phyloP scores from a whole-genome alignment of 2,329 filamentous ascomycete genomes.

The Colletotrichum kahawae region DNA sequence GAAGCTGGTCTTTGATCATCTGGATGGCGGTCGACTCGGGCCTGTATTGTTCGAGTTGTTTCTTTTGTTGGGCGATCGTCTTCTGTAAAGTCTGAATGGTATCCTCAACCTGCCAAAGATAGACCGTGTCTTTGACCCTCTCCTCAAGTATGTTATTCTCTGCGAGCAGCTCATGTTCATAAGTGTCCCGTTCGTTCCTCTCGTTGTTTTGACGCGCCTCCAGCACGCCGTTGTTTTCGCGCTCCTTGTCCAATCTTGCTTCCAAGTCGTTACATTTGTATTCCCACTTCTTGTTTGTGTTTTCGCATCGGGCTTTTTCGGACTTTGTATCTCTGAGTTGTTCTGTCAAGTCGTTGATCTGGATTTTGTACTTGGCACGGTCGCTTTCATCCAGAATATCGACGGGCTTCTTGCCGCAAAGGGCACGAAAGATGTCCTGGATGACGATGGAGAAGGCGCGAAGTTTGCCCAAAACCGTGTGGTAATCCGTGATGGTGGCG shows the following conservation, averaged over 20 bases:
- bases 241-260: background rate
- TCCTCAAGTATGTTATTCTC: background rate
- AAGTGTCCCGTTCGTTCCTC: background rate
- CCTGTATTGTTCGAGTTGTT: background rate
- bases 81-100: fast-evolving
- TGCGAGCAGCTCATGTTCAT: background rate
- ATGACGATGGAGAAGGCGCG: background rate
- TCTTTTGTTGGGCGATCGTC: background rate
- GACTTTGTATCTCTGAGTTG: background rate
- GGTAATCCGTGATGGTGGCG: background rate
- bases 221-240: background rate
- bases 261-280: background rate
- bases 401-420: background rate
- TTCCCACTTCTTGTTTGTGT: background rate
- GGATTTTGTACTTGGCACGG: background rate
- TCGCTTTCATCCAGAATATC: background rate
- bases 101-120: background rate
- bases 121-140: background rate
- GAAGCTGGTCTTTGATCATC: background rate
- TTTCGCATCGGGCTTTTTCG: background rate
- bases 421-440: background rate
- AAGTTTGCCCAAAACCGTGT: background rate
- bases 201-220: background rate
- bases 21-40: background rate
- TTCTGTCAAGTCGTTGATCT: background rate